Evolutionary conservation across 75 land plant genomes (phyloP), one percentile per base, ranked within the genome.

Genomic region (Cupressus sempervirens): DNA sequence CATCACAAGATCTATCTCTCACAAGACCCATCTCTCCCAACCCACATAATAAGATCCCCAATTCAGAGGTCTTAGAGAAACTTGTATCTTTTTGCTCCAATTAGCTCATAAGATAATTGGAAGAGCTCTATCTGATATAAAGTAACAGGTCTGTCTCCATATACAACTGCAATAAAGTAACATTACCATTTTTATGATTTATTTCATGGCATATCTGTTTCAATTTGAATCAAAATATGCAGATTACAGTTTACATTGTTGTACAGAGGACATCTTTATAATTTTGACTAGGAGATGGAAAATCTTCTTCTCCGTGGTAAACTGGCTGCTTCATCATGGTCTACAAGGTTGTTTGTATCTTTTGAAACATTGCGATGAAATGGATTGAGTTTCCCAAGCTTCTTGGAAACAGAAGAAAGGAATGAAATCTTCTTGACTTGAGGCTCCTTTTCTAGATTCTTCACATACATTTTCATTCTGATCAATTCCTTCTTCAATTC

Each of bases 311-410:
- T 91, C 68, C 93, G 90, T 89, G 83, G 83, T 4, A 35, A 16
- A 29, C 86, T 91, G 45, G 73, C 48, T 35, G 83, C 87, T 9
- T 77, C 86, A 3, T 16, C 87, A 11, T 26, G 81, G 5, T 86
- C 86, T 15, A 77, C 89, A 26, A 91, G 82, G 30, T 77, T 58
- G 8, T 85, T 88, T 46, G 94, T 89, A 83, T 94, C 96, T 85
- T 94, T 94, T 20, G 96, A 93, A 30, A 91, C 91, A 76, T 89
- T 90, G 18, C 85, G 84, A 15, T 1, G 45, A 84, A 94, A 94
- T 12, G 99, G 98, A 84, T 94, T 97, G 67, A 97, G 88, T 86
- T 91, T 93, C 53, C 96, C 96, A 10, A 97, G 88, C 12, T 84
- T 94, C 88, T 91, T 94, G 54, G 95, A 91, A 75, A 96, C 87